phyloP scores from a whole-genome alignment of 495 filamentous ascomycete species.

The Xylaria sp. region DNA sequence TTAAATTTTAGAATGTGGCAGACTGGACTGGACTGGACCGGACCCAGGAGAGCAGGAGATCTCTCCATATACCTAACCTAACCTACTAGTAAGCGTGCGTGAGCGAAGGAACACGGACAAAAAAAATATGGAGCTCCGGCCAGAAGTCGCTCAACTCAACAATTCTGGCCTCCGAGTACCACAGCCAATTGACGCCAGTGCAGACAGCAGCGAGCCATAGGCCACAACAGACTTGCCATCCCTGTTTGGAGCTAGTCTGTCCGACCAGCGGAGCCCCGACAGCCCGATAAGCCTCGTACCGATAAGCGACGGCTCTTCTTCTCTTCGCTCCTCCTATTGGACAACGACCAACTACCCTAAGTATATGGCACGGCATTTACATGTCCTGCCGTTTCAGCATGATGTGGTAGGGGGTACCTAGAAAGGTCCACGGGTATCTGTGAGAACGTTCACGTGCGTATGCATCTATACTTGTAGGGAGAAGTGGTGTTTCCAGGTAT shows the following conservation, averaged over 20 bases:
- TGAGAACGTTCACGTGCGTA: neutral
- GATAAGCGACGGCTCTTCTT: neutral
- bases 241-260: constrained; percentile 21
- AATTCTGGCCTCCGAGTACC: constrained; percentile 20
- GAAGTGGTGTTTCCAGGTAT: too few relatives aligned
- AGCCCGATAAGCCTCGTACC: constrained; percentile 15
- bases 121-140: constrained; percentile 28
- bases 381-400: neutral
- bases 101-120: constrained; percentile 13
- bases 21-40: too few relatives aligned
- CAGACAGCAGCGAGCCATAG: too few relatives aligned
- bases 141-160: constrained; percentile 31
- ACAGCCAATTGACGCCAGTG: neutral
- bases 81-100: constrained; percentile 18
- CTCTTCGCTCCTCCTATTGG: neutral
- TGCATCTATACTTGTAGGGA: neutral
- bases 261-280: constrained; percentile 28
- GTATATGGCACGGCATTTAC: neutral
- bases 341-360: neutral
- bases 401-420: too few relatives aligned
- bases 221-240: neutral
- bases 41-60: neutral
- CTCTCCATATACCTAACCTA: neutral
- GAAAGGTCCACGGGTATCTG: too few relatives aligned
- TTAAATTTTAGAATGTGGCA: constrained; percentile 1